Evolutionary conservation across 805 yeast species (phyloP), one percentile per base, ranked within the genome.

Genomic region (Wickerhamomyces ciferrii): DNA sequence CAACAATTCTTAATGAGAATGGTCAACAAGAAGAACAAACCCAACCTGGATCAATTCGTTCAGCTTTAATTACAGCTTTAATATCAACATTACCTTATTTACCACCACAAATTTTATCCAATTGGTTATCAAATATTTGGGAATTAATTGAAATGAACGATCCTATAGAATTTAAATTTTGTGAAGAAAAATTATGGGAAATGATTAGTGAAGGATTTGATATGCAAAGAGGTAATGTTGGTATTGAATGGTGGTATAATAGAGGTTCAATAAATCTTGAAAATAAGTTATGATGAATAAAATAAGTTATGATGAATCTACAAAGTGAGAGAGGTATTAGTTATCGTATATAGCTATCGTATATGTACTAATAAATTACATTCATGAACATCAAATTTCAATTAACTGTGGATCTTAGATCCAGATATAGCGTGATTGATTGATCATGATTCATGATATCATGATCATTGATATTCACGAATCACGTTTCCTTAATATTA

Each of bases 231-330:
- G 75, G 80, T 5, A 76, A 73, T 39, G 45, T 78, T 37, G 86
- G 79, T 1, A 70, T 77, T 43, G 63, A 63, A 20, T 83, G 87
- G 87, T 83, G 87, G 87, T 83, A 80, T 58, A 72, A 71, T 21
- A 56, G 60, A 17, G 34, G 23, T n/a, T 31, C 19, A 42, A 41
- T 15, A n/a, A 18, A 39, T 13, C 35, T 38, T 27, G 42, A 44
- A 23, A 31, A 39, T 10, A 49, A 45, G 37, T n/a, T 48, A n/a
- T n/a, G n/a, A n/a, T n/a, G n/a, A n/a, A n/a, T n/a, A n/a, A n/a
- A n/a, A n/a, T n/a, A n/a, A n/a, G n/a, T n/a, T n/a, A n/a, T n/a
- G n/a, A n/a, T n/a, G n/a, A n/a, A n/a, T n/a, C n/a, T n/a, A n/a
- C n/a, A n/a, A 24, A 24, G 27, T 7, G 10, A 24, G 10, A 10